A percentile compares a stretch with the other conserved stretches of the same genome.
phyloP scores from a whole-genome alignment of 352 stramenopile species.

The Phytophthora idaei region DNA sequence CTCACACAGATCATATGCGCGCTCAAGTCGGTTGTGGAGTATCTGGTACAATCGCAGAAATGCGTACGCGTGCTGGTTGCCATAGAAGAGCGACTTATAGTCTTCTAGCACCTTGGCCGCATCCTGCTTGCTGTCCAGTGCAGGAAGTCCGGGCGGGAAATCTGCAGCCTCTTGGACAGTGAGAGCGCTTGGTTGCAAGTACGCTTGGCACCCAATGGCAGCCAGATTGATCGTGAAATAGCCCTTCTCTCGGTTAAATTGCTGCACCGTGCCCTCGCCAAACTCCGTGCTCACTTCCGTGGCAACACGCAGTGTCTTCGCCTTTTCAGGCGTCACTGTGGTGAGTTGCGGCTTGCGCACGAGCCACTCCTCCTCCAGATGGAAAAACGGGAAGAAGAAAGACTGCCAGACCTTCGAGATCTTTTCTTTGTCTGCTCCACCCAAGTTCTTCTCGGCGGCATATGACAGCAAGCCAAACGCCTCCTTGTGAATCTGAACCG shows the following conservation, averaged over 20 bases:
- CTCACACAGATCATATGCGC: constrained; percentile 83
- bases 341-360: constrained; percentile 76
- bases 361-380: constrained; percentile 84
- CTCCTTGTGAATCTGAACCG: constrained; percentile 87
- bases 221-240: constrained; percentile 74
- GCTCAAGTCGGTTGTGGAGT: constrained; percentile 84
- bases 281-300: constrained; percentile 84
- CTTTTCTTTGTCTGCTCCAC: constrained; percentile 83
- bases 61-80: constrained; percentile 87
- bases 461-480: constrained; percentile 80
- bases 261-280: constrained; percentile 80
- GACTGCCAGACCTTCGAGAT: constrained; percentile 83
- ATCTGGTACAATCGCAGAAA: constrained; percentile 91
- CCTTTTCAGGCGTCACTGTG: constrained; percentile 65
- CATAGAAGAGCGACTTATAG: constrained; percentile 70
- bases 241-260: constrained; percentile 68
- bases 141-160: constrained; percentile 69
- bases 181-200: constrained; percentile 75
- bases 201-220: constrained; percentile 61
- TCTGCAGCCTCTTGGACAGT: constrained; percentile 80
- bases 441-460: constrained; percentile 83
- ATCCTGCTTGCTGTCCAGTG: constrained; percentile 67
- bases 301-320: constrained; percentile 64
- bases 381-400: constrained; percentile 89
- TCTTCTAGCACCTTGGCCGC: constrained; percentile 44